Evolutionary conservation across 202 grass and related monocot species (phyloP), one percentile per base, ranked within the genome.

Genomic region (Musa balbisiana): DNA sequence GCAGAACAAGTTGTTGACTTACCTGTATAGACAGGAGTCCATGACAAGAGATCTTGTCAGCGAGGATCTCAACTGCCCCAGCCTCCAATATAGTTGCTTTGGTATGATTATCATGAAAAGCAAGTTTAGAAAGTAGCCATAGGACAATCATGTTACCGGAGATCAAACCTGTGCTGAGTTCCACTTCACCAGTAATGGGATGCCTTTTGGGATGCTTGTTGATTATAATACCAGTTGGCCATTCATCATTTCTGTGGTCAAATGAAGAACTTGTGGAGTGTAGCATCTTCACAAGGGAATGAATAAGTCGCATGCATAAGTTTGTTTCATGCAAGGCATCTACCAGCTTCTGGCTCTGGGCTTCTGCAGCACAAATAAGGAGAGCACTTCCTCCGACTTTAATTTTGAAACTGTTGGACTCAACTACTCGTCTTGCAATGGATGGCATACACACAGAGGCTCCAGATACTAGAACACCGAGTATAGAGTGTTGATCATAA

Each of bases 81-180:
- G 87, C 82, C 82, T 92, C 91, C 76, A 99, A 73, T 74, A 99
- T 85, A 83, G 92, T 89, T 64, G 83, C 78, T 74, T 87, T 88
- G 76, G 82, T 79, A 80, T 79, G 87, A 27, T 80, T 82, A 80
- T 95, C 91, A 87, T 90, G 85, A 55, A 73, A 76, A 85, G 91
- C 81, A 89, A 99, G 90, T 51, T 92, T 80, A 81, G 96, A 76
- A 73, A 99, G 96, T 26, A 99, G 76, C 96, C 96, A 99, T 50
- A 92, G 81, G 13, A 89, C 85, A 87, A 99, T 86, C 96, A 95
- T 99, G 81, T 92, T 99, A 72, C 96, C 85, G n/a, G 83, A 95
- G 16, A 99, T 95, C 43, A 92, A 80, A 77, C 87, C 80, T 70
- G 91, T 99, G 72, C 78, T 76, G 53, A 79, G 82, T 9, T 88